These are phyloP conservation scores for Dryas integrifolia DNA, from an alignment of 331 rosid species.

Conservation along the genomic window DNA sequence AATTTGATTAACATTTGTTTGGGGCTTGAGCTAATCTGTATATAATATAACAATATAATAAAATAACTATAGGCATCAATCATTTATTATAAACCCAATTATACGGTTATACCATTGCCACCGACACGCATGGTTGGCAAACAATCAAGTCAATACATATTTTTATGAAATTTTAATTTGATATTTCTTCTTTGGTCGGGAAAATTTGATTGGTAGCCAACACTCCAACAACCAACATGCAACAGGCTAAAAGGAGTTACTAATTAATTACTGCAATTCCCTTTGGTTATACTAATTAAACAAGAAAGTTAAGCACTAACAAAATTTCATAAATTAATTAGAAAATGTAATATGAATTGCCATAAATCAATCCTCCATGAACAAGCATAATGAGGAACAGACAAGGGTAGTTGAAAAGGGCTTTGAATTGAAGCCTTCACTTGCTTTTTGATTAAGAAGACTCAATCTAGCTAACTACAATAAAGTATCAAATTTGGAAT, in stretches of 20 bases:
- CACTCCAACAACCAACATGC: not conserved
- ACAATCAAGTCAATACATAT: not conserved
- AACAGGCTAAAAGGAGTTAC: not conserved
- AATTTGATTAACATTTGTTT: not conserved
- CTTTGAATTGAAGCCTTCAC: conserved; percentile 20
- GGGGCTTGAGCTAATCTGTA: not conserved
- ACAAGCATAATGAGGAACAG: not conserved
- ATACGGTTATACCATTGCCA: not conserved
- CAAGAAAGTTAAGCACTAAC: not conserved
- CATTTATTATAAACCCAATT: not conserved
- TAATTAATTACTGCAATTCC: not conserved
- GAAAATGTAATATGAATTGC: not conserved
- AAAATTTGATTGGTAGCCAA: not conserved
- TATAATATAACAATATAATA: not conserved
- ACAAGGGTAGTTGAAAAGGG: conserved; percentile 23
- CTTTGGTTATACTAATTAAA: not conserved
- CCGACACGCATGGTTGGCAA: not conserved
- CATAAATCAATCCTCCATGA: not conserved
- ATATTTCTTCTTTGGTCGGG: not conserved
- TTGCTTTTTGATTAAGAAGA: conserved; percentile 45
- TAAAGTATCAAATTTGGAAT: not conserved
- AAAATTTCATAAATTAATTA: not conserved
- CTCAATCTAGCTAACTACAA: conserved; percentile 10
- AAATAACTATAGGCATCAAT: not conserved
- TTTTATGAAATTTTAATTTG: not conserved